These are phyloP conservation scores for Chloropicon primus DNA, from an alignment of 139 green algal species.

Conservation along the genomic window DNA sequence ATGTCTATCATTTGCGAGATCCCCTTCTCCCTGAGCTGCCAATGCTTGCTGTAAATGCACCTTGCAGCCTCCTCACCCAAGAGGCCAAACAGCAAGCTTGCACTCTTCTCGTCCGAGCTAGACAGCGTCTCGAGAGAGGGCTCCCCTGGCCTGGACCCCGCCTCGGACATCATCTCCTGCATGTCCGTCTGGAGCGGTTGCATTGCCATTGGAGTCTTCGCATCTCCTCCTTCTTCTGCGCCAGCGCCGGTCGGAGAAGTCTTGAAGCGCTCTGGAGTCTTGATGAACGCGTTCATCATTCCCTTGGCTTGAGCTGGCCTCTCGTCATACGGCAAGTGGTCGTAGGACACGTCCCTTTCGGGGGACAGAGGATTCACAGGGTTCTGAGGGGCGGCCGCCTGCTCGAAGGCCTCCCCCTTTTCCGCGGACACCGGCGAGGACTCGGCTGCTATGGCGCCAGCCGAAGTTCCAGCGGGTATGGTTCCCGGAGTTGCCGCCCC, in stretches of 20 bases:
- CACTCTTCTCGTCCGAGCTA: constrained; percentile 27
- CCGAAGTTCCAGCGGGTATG: not conserved
- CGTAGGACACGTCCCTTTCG: not conserved
- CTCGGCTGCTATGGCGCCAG: not conserved
- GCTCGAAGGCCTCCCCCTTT: not conserved
- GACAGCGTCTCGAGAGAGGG: constrained; percentile 1
- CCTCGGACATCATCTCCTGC: not conserved
- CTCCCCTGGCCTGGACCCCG: not conserved
- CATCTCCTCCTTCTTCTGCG: not conserved
- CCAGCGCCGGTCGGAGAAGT: not conserved
- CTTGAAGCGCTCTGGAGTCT: not conserved
- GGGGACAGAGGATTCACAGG: not conserved
- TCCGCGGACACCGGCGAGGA: not conserved
- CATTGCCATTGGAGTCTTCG: not conserved
- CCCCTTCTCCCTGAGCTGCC: constrained; percentile 74
- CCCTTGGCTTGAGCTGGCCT: constrained; percentile 44
- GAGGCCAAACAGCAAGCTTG: constrained; percentile 37
- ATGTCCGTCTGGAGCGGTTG: not conserved
- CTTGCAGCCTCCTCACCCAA: constrained; percentile 53
- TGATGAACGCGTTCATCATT: not conserved
- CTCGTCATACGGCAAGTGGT: constrained; percentile 54
- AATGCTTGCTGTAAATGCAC: constrained; percentile 53
- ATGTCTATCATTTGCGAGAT: constrained; percentile 13
- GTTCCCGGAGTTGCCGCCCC: not conserved
- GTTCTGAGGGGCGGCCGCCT: not conserved